phyloP scores from a whole-genome alignment of 1,139 yeast species.

The Debaryomyces fabryi region DNA sequence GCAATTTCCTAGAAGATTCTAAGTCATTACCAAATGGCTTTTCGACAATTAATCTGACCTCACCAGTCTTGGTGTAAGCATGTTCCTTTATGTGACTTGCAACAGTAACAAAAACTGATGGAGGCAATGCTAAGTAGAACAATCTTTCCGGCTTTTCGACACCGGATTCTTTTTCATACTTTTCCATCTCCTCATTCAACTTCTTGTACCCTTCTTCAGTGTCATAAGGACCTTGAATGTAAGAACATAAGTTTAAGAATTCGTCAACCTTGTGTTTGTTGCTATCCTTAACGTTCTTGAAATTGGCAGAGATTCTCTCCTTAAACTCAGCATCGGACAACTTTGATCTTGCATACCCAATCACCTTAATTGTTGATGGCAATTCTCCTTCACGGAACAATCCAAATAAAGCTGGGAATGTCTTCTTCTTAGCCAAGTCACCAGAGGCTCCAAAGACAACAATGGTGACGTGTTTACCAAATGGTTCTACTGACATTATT shows the following conservation, averaged over 20 bases:
- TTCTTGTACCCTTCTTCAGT: constrained; percentile 67
- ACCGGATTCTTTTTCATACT: constrained; percentile 54
- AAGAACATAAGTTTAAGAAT: constrained; percentile 66
- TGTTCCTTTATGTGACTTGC: constrained; percentile 70
- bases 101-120: constrained; percentile 83
- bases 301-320: constrained; percentile 62
- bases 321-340: constrained; percentile 68
- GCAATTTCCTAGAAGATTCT: constrained; percentile 74
- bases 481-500: constrained; percentile 27
- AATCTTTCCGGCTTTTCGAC: constrained; percentile 66
- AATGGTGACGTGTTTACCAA: constrained; percentile 68
- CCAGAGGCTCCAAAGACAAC: constrained; percentile 94
- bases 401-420: constrained; percentile 81
- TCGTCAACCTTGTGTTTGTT: constrained; percentile 54
- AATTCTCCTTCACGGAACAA: constrained; percentile 75
- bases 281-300: constrained; percentile 57
- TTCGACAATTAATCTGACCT: constrained; percentile 85
- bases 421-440: constrained; percentile 95
- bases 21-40: constrained; percentile 98
- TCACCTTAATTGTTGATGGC: constrained; percentile 68
- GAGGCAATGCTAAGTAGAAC: constrained; percentile 93
- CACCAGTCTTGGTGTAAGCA: constrained; percentile 69
- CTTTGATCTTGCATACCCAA: constrained; percentile 91
- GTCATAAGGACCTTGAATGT: constrained; percentile 81
- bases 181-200: constrained; percentile 57